These are phyloP conservation scores for Xylariales sp. DNA, from an alignment of 2,329 filamentous ascomycete genomes.

Conservation along the genomic window DNA sequence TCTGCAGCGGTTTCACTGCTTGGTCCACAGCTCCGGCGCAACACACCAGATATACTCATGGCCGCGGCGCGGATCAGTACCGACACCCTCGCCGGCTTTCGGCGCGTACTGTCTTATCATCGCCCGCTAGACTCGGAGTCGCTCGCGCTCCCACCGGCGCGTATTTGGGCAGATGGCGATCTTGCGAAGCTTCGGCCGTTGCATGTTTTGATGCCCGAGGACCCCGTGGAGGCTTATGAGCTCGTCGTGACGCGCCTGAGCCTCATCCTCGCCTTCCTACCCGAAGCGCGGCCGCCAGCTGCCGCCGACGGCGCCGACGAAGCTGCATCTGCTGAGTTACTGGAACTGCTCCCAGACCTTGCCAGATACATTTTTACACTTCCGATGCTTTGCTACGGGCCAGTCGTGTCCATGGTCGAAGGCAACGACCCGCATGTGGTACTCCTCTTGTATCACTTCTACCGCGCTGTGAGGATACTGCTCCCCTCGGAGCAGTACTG, in stretches of 20 bases:
- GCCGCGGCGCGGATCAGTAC: conserved; percentile 3
- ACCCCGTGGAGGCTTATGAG: not conserved
- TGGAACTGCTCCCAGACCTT: not conserved
- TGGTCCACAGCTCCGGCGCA: not conserved
- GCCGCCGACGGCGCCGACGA: no score
- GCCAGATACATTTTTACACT: not conserved
- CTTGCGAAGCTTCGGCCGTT: not conserved
- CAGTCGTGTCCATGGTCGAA: not conserved
- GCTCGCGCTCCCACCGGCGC: not conserved
- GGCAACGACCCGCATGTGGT: not conserved
- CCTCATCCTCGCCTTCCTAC: not conserved
- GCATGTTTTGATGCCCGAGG: not conserved
- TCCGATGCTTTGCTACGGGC: not conserved
- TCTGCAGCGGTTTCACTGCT: not conserved
- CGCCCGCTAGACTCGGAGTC: conserved; percentile 2
- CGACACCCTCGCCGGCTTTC: conserved; percentile 6
- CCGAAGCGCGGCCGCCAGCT: not conserved
- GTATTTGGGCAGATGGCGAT: not conserved
- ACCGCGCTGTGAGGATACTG: not conserved
- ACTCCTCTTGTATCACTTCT: not conserved
- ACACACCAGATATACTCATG: not conserved
- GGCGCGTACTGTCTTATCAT: conserved; percentile 9
- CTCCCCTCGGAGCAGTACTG: not conserved
- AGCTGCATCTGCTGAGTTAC: no score
- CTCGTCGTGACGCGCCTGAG: not conserved